A percentile compares a stretch with the other conserved stretches of the same genome.
These are phyloP conservation scores for Botrytis pseudocinerea DNA, from an alignment of 2,329 filamentous ascomycete genomes.

Conservation along the genomic window DNA sequence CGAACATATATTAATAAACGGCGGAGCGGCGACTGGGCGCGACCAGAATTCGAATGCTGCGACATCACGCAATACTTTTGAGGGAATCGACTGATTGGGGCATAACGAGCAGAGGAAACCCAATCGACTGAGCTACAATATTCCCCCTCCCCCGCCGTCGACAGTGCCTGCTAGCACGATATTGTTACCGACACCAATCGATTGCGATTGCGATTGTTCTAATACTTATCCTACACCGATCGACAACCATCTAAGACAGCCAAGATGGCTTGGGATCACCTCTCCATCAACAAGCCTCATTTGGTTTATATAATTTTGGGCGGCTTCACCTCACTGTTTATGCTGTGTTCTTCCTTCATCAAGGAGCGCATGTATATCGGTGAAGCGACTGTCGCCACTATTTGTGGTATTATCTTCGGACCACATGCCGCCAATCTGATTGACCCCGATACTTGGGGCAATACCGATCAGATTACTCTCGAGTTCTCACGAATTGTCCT, in stretches of 20 bases:
- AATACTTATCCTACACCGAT: slow-evolving; percentile 8
- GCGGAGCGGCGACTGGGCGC: slow-evolving; percentile 53
- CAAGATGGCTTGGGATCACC: slow-evolving; percentile 74
- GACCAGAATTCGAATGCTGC: slow-evolving; percentile 48
- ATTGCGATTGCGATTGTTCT: slow-evolving; percentile 14
- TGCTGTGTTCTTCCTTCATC: slow-evolving; percentile 96
- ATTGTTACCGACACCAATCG: slow-evolving; percentile 12
- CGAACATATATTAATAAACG: slow-evolving; percentile 2
- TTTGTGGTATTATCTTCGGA: slow-evolving; percentile 86
- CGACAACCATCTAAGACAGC: slow-evolving; percentile 13
- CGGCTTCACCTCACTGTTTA: slow-evolving; percentile 96
- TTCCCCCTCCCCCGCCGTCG: slow-evolving; percentile 1
- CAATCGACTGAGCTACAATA: slow-evolving; percentile 25
- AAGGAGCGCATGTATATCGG: slow-evolving; percentile 99
- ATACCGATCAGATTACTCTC: slow-evolving; percentile 80
- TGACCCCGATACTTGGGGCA: slow-evolving; percentile 75
- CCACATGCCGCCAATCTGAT: slow-evolving; percentile 82
- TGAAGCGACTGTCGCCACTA: slow-evolving; percentile 90
- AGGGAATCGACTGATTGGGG: slow-evolving; percentile 42
- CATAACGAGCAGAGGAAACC: slow-evolving; percentile 27
- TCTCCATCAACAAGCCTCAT: slow-evolving; percentile 89
- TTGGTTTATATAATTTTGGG: slow-evolving; percentile 98
- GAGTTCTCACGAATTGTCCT: slow-evolving; percentile 88
- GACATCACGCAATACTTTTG: slow-evolving; percentile 38
- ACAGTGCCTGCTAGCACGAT: slow-evolving; percentile 3